Base-by-base conservation (phyloP, 2,329 filamentous ascomycete species). In the Ceratocystiopsis minuta region DNA sequence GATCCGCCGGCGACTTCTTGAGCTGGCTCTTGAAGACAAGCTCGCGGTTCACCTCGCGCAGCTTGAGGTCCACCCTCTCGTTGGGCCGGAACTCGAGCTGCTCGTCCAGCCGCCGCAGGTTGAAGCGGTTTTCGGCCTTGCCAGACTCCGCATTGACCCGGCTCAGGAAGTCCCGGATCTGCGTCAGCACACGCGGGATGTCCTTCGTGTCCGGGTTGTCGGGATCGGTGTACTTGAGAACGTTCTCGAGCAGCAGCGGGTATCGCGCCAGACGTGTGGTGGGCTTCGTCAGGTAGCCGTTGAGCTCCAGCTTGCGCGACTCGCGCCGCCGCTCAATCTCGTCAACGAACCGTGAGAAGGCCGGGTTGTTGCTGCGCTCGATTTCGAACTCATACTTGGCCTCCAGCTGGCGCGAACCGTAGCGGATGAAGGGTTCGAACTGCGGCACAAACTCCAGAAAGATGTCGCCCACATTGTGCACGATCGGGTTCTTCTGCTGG, bases 331-430 rank as follows among this genome's bases (percentile, higher is more conserved):
- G 72, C 60, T 98, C 90, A 6, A 92, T 93, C 58, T 96, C 87
- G 50, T 98, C 90, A 20, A 96, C 90, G 52, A 96, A 95, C 53
- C 81, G 84, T 40, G 80, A 67, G 57, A 98, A 98, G 35, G 73
- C 74, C 2, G 78, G 72, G 53, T 98, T 98, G 43, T 77, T 72
- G 15, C 81, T 79, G 52, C 90, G 84, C 62, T 98, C 90, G 53
- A 90, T 90, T 60, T 98, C 90, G 56, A 96, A 98, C 56, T 95
- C 90, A 54, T 88, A 95, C 59, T 98, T 96, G 51, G 83, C 90
- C 57, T 94, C 92, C 38, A 98, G 66, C 59, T 98, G 90, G 56
- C 87, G 94, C 35, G 88, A 83, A 54, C 90, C 90, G 55, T 98
- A 98, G 54, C 81, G 77, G 55, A 98, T 95, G 56, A 98, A 98